phyloP scores from a whole-genome alignment of 1,139 yeast genomes.

The Blastobotrys illinoisensis region DNA sequence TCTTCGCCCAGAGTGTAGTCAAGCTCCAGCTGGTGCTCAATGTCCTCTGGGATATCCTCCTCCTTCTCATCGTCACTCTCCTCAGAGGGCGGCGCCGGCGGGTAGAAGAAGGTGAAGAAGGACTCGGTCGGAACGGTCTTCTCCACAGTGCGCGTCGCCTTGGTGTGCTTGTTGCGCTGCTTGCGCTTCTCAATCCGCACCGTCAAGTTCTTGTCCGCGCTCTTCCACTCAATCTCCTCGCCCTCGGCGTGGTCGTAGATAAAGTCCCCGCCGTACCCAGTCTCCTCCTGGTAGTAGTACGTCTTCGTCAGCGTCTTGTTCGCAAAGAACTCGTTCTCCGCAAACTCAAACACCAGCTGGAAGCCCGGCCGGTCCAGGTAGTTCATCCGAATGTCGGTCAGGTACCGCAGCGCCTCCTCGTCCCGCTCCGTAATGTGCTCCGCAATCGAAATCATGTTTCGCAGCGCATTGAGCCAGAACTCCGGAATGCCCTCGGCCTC shows the following conservation, averaged over 20 bases:
- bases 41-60: conserved; percentile 65
- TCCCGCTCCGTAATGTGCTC: conserved; percentile 90
- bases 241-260: conserved; percentile 98
- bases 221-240: conserved; percentile 74
- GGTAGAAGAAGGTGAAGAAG: conserved; percentile 91
- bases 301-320: conserved; percentile 73
- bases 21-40: conserved; percentile 79
- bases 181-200: conserved; percentile 87
- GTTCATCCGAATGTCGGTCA: conserved; percentile 71
- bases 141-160: conserved; percentile 94
- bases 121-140: conserved; percentile 90
- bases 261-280: conserved; percentile 93
- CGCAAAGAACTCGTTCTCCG: conserved; percentile 69
- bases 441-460: conserved; percentile 73
- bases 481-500: conserved; percentile 75
- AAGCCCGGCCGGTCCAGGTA: conserved; percentile 89
- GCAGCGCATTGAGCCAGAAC: conserved; percentile 95
- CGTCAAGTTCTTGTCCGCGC: conserved; percentile 78
- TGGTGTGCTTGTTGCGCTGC: conserved; percentile 96
- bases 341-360: conserved; percentile 75
- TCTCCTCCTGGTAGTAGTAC: conserved; percentile 89
- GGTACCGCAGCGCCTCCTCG: conserved; percentile 67
- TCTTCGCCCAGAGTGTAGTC: conserved; percentile 97
- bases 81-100: conserved; percentile 71
- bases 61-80: conserved; percentile 43